These are phyloP conservation scores for Pyrenopolyporus hunteri DNA, from an alignment of 495 filamentous ascomycete genomes.

Conservation along the genomic window DNA sequence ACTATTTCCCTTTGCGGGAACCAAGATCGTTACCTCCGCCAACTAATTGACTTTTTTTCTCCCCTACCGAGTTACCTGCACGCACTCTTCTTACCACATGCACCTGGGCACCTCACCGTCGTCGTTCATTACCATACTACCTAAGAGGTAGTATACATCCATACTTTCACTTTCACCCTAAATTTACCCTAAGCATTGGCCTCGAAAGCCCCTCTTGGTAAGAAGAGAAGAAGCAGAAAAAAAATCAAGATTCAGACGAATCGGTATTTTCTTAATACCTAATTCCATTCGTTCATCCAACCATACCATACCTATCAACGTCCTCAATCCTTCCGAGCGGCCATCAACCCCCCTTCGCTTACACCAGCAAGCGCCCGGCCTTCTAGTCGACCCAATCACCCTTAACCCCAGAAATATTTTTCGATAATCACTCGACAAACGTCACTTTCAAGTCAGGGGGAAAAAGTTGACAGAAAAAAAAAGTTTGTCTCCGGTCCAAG, in stretches of 20 bases:
- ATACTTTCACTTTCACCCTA: not conserved
- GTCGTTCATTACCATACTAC: conserved; percentile 31
- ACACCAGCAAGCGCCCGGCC: conserved; percentile 48
- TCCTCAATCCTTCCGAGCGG: conserved; percentile 25
- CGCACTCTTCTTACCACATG: not conserved
- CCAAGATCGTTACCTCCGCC: conserved; percentile 3
- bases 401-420: conserved; percentile 28
- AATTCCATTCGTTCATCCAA: conserved; percentile 21
- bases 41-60: conserved; percentile 4
- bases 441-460: conserved; percentile 20
- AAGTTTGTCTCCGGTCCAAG: conserved; percentile 32
- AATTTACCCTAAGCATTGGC: conserved; percentile 5
- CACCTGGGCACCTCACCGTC: conserved; percentile 5
- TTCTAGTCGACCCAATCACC: conserved; percentile 41
- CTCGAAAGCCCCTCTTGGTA: not conserved
- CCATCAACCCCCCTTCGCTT: conserved; percentile 36
- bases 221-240: too few species aligned
- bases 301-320: conserved; percentile 16
- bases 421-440: conserved; percentile 35
- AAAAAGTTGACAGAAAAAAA: conserved; percentile 20
- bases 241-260: conserved; percentile 4
- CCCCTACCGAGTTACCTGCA: not conserved
- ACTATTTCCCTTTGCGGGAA: not conserved
- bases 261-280: conserved; percentile 24
- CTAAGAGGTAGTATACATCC: conserved; percentile 8